Conservation (phyloP, 345 rosid genomes). For the Eucalyptus caleyi region DNA sequence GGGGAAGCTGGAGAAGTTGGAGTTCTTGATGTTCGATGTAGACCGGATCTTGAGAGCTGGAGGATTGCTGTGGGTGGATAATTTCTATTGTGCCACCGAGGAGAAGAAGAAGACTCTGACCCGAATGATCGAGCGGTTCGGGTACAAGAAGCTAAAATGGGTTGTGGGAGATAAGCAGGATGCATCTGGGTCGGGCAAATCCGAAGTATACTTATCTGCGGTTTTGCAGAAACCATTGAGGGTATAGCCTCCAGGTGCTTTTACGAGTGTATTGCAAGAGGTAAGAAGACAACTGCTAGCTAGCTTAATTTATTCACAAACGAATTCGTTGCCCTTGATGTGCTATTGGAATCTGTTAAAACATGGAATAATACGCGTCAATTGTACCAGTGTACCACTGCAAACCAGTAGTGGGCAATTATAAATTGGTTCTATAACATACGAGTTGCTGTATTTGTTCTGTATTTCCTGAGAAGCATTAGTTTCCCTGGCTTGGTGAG, state of each 20-base stretch:
- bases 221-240: slow-evolving; percentile 89
- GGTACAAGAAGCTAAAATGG: slow-evolving; percentile 94
- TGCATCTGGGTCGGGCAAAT: slow-evolving; percentile 23
- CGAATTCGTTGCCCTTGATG: background rate
- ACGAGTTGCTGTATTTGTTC: background rate
- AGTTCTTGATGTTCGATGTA: slow-evolving; percentile 92
- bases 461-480: background rate
- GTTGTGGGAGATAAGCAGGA: slow-evolving; percentile 67
- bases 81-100: slow-evolving; percentile 50
- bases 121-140: slow-evolving; percentile 67
- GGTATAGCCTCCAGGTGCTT: slow-evolving; percentile 13
- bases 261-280: background rate
- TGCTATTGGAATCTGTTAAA: background rate
- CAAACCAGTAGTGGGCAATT: background rate
- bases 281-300: background rate
- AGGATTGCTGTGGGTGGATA: slow-evolving; percentile 88
- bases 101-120: slow-evolving; percentile 67
- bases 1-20: slow-evolving; percentile 61
- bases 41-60: slow-evolving; percentile 79
- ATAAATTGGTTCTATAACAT: background rate
- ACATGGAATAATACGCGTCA: background rate
- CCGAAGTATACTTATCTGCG: slow-evolving; percentile 68
- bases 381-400: background rate
- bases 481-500: background rate
- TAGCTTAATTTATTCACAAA: background rate